phyloP scores from a whole-genome alignment of 2,329 filamentous ascomycete species.

The Nigrograna mackinnonii region DNA sequence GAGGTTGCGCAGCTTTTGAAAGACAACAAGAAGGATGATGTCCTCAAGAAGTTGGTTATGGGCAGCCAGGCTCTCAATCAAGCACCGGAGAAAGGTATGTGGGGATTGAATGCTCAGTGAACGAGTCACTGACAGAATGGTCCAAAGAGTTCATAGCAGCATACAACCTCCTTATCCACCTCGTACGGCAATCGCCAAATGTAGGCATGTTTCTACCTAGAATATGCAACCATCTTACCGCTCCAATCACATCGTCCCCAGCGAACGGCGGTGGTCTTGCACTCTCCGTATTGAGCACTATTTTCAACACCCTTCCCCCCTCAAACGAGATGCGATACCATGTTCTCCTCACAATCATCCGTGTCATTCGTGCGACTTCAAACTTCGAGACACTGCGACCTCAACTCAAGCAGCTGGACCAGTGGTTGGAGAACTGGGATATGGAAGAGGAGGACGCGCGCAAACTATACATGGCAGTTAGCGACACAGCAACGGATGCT shows the following conservation, averaged over 20 bases:
- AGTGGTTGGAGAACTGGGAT: constrained; percentile 84
- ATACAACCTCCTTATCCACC: constrained; percentile 95
- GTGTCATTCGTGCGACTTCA: constrained; percentile 71
- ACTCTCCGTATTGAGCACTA: constrained; percentile 86
- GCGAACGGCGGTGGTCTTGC: constrained; percentile 83
- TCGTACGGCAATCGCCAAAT: constrained; percentile 84
- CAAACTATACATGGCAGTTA: constrained; percentile 81
- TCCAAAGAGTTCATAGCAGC: constrained; percentile 82
- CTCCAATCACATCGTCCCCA: constrained; percentile 84
- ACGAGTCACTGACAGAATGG: constrained; percentile 26
- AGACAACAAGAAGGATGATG: constrained; percentile 75
- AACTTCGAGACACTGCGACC: constrained; percentile 81
- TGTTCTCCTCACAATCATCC: constrained; percentile 86
- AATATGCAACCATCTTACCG: constrained; percentile 83
- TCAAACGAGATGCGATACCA: constrained; percentile 82
- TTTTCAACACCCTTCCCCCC: constrained; percentile 89
- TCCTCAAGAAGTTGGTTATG: constrained; percentile 85
- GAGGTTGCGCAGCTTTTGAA: constrained; percentile 73
- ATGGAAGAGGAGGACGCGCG: constrained; percentile 80
- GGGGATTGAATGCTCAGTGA: constrained; percentile 8
- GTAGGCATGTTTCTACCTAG: constrained; percentile 83
- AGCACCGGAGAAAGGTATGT: constrained; percentile 80
- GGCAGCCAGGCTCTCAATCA: constrained; percentile 77
- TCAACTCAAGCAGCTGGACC: constrained; percentile 80
- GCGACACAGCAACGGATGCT: constrained; percentile 77